These are phyloP conservation scores for Volutella citrinella DNA, from an alignment of 2,329 filamentous ascomycete species.

Conservation along the genomic window DNA sequence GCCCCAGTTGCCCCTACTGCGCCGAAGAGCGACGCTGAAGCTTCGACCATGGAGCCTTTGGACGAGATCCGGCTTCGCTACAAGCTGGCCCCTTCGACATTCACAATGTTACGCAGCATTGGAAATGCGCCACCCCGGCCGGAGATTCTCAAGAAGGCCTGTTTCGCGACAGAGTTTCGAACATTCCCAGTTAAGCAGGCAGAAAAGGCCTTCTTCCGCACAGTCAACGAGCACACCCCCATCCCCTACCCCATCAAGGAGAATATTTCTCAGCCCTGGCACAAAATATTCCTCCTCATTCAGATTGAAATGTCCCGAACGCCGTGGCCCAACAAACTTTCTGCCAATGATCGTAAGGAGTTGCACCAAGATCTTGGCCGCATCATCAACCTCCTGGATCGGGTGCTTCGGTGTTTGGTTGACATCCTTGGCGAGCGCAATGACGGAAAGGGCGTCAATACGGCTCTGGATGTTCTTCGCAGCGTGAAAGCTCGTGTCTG, in stretches of 20 bases:
- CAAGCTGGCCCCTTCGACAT: slow-evolving; percentile 29
- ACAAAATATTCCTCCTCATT: slow-evolving; percentile 74
- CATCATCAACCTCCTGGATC: slow-evolving; percentile 33
- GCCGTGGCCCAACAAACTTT: slow-evolving; percentile 54
- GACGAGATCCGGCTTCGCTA: slow-evolving; percentile 34
- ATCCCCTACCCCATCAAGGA: slow-evolving; percentile 37
- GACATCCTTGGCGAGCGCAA: slow-evolving; percentile 35
- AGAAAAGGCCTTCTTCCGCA: slow-evolving; percentile 34
- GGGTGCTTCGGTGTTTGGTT: slow-evolving; percentile 34
- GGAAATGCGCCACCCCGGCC: slow-evolving; percentile 24
- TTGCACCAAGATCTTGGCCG: slow-evolving; percentile 29
- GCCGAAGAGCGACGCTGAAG: too few relatives aligned
- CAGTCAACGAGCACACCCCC: slow-evolving; percentile 35
- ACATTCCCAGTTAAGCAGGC: slow-evolving; percentile 33
- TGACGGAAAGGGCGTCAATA: slow-evolving; percentile 66
- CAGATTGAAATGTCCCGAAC: slow-evolving; percentile 66
- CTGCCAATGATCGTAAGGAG: slow-evolving; percentile 28
- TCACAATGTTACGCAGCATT: slow-evolving; percentile 28
- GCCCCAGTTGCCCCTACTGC: too few relatives aligned
- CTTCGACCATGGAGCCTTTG: too few relatives aligned
- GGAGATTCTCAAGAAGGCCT: slow-evolving; percentile 36
- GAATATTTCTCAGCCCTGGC: slow-evolving; percentile 55
- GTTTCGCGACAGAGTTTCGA: slow-evolving; percentile 36
- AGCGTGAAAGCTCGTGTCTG: slow-evolving; percentile 73
- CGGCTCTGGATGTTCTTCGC: slow-evolving; percentile 73